Percentiles rank a stretch among this genome's conserved stretches.
Conservation (phyloP, 352 stramenopile species). For the Pilasporangium apinafurcum region DNA sequence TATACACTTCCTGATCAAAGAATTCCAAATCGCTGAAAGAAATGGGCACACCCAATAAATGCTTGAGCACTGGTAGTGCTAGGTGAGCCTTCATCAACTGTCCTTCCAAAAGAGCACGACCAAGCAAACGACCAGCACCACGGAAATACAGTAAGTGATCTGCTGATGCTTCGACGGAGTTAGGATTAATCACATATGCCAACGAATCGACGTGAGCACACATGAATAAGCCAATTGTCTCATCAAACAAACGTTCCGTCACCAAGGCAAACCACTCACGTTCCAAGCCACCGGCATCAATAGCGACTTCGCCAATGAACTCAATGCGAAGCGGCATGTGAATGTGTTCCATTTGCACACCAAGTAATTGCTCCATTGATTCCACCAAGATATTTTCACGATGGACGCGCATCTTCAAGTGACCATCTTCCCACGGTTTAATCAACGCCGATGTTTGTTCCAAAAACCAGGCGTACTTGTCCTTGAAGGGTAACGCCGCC, state of each 20-base stretch:
- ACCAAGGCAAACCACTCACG: conserved; percentile 88
- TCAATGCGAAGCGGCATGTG: conserved; percentile 85
- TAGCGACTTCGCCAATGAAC: conserved; percentile 85
- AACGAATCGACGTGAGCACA: conserved; percentile 74
- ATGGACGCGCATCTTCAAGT: conserved; percentile 83
- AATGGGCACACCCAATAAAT: conserved; percentile 78
- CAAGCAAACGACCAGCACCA: conserved; percentile 92
- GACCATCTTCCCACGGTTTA: conserved; percentile 80
- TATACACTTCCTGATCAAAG: conserved; percentile 84
- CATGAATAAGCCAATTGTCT: conserved; percentile 85
- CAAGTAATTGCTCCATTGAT: conserved; percentile 78
- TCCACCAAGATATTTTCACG: conserved; percentile 82
- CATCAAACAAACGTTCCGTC: conserved; percentile 81
- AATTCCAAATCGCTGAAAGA: conserved; percentile 89
- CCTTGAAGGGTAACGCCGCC: conserved; percentile 77
- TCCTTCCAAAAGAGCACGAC: conserved; percentile 95
- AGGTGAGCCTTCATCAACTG: conserved; percentile 87
- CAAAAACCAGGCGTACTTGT: conserved; percentile 86
- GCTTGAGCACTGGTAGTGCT: conserved; percentile 80
- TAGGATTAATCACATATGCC: conserved; percentile 79
- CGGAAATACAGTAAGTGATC: conserved; percentile 98
- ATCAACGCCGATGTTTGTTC: conserved; percentile 80
- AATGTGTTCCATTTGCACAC: conserved; percentile 84
- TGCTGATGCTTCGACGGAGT: conserved; percentile 77
- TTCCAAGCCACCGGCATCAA: conserved; percentile 87